Conservation (phyloP, 495 filamentous ascomycete genomes). For the Aspergillus mulundensis region DNA sequence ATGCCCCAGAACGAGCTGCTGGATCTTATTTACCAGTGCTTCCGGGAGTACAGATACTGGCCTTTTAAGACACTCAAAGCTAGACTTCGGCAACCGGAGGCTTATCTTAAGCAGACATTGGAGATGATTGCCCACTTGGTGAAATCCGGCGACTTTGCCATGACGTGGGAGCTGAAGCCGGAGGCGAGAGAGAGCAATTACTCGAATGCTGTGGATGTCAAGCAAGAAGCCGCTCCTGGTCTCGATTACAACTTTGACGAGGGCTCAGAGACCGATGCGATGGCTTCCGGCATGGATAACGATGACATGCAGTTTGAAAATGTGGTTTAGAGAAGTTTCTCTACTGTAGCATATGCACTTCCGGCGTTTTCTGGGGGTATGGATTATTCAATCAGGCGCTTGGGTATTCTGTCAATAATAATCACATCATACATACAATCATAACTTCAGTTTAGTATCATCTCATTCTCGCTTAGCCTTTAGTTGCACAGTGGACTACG, state of each 20-base stretch:
- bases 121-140: slow-evolving; percentile 78
- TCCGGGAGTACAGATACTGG: slow-evolving; percentile 84
- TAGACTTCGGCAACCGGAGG: slow-evolving; percentile 76
- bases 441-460: no score
- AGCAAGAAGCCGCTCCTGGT: slow-evolving; percentile 47
- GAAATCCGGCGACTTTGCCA: slow-evolving; percentile 74
- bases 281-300: slow-evolving; percentile 52
- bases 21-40: slow-evolving; percentile 75
- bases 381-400: slow-evolving; percentile 9
- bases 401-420: slow-evolving; percentile 4
- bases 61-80: slow-evolving; percentile 74
- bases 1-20: slow-evolving; percentile 82
- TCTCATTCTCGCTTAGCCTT: background rate
- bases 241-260: slow-evolving; percentile 40
- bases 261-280: slow-evolving; percentile 40
- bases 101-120: slow-evolving; percentile 80
- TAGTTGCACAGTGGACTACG: background rate
- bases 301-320: slow-evolving; percentile 76
- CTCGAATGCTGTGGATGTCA: slow-evolving; percentile 34
- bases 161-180: slow-evolving; percentile 74
- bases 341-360: slow-evolving; percentile 28
- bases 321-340: slow-evolving; percentile 37
- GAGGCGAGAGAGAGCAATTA: slow-evolving; percentile 62
- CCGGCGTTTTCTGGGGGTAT: slow-evolving; percentile 21
- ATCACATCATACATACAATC: background rate